phyloP scores from a whole-genome alignment of 352 stramenopile species.

The Thraustochytrium sp. region DNA sequence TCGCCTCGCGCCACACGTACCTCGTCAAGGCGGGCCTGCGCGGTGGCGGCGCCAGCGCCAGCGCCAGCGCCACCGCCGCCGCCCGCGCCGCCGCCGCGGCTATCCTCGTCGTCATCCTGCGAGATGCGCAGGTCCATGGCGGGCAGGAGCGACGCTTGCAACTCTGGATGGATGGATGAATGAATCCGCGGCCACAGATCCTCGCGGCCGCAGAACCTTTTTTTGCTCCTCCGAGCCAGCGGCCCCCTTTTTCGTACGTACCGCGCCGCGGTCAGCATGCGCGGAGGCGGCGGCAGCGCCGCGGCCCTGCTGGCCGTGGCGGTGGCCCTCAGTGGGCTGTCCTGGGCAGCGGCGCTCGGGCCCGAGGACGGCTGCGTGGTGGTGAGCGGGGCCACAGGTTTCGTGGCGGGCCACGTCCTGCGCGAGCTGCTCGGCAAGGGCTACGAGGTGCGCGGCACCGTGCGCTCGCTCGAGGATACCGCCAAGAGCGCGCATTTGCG shows the following conservation, averaged over 20 bases:
- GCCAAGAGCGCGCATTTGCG: background rate
- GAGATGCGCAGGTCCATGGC: background rate
- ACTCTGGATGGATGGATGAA: too few species aligned
- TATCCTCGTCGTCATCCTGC: background rate
- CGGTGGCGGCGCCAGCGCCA: background rate
- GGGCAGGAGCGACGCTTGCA: too few species aligned
- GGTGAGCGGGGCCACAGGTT: slow-evolving; percentile 57
- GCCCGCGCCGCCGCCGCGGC: background rate
- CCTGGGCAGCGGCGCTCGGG: too few species aligned
- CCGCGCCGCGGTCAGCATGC: too few species aligned
- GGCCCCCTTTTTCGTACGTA: too few species aligned
- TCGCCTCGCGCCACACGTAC: too few species aligned
- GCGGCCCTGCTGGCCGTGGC: background rate
- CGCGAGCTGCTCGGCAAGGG: slow-evolving; percentile 53
- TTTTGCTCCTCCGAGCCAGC: too few species aligned
- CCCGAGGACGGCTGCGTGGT: slow-evolving; percentile 46
- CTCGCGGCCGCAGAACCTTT: too few species aligned
- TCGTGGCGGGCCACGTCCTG: slow-evolving; percentile 57
- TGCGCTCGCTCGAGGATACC: slow-evolving; percentile 45
- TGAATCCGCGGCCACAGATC: too few species aligned
- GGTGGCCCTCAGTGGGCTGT: background rate
- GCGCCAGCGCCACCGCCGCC: background rate
- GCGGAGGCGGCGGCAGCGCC: too few species aligned
- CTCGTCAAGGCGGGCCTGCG: background rate
- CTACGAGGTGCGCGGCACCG: slow-evolving; percentile 55